A percentile compares a stretch with the other conserved stretches of the same genome.
These are phyloP conservation scores for Plantago elongata DNA, from an alignment of 257 asterid genomes.

Conservation along the genomic window DNA sequence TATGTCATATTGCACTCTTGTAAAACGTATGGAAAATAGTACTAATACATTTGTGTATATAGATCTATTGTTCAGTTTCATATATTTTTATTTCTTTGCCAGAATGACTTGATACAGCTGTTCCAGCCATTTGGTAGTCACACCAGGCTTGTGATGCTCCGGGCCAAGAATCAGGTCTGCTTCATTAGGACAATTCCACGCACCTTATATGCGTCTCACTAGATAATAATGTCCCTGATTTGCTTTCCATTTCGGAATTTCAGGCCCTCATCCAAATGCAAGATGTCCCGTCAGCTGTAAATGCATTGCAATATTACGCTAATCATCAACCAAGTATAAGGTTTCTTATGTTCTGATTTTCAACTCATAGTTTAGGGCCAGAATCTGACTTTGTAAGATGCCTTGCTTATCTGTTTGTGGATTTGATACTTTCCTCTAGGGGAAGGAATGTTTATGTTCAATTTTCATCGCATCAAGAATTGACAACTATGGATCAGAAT, in stretches of 20 bases:
- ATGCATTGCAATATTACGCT: slow-evolving; percentile 76
- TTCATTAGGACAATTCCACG: slow-evolving; percentile 15
- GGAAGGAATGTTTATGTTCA: slow-evolving; percentile 96
- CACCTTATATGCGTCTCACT: slow-evolving; percentile 19
- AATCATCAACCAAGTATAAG: slow-evolving; percentile 91
- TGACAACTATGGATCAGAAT: slow-evolving; percentile 88
- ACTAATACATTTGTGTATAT: neutral
- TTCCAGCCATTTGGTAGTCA: slow-evolving; percentile 96
- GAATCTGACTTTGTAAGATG: slow-evolving; percentile 3
- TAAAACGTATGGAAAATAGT: neutral
- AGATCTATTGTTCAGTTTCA: slow-evolving; percentile 6
- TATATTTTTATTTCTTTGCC: slow-evolving; percentile 21
- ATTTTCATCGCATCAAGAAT: slow-evolving; percentile 96
- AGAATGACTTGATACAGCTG: slow-evolving; percentile 96
- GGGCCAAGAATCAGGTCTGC: slow-evolving; percentile 92
- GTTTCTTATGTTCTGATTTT: slow-evolving; percentile 27
- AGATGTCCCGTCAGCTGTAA: slow-evolving; percentile 84
- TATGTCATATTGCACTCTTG: too few species aligned
- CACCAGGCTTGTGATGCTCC: slow-evolving; percentile 94
- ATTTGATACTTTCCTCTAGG: slow-evolving; percentile 35
- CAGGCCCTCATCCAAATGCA: slow-evolving; percentile 99
- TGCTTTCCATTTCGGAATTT: slow-evolving; percentile 12
- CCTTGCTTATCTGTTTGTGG: slow-evolving; percentile 11
- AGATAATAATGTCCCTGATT: neutral
- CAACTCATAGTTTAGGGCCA: slow-evolving; percentile 16